Percentiles rank a stretch among this genome's conserved stretches.
Evolutionary conservation across 1,139 yeast species (phyloP).

Genomic region (Lodderomyces elongisporus): DNA sequence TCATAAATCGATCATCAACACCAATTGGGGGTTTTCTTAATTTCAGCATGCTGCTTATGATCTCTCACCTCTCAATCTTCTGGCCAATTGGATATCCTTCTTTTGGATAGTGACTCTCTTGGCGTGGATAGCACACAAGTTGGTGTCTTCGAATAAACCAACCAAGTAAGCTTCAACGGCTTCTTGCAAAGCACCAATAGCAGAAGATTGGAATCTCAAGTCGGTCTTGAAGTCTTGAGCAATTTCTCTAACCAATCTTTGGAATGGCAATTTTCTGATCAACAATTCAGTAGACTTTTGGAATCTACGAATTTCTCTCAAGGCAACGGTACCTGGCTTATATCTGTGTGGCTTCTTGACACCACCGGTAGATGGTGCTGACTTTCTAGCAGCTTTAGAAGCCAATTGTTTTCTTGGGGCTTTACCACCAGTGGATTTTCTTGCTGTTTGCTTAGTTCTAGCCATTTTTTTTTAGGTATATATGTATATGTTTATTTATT

Average conservation of each 20-base stretch:
- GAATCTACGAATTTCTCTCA: conserved; percentile 52
- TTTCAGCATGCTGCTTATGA: too few species aligned
- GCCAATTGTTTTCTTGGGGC: conserved; percentile 99
- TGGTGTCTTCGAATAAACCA: conserved; percentile 48
- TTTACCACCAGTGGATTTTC: conserved; percentile 99
- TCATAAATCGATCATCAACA: too few species aligned
- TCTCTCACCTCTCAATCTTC: conserved; percentile 54
- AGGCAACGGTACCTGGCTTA: conserved; percentile 53
- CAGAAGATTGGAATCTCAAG: conserved; percentile 48
- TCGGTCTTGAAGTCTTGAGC: conserved; percentile 49
- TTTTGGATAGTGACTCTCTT: conserved; percentile 51
- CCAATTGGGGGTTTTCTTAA: too few species aligned
- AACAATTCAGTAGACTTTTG: conserved; percentile 49
- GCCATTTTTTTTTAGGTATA: conserved; percentile 73
- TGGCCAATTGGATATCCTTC: conserved; percentile 51
- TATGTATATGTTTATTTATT: too few species aligned
- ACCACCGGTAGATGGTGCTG: conserved; percentile 89
- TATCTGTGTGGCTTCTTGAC: conserved; percentile 53
- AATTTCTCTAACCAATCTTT: conserved; percentile 47
- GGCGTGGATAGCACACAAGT: conserved; percentile 52
- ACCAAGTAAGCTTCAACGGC: conserved; percentile 51
- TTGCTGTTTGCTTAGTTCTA: conserved; percentile 98
- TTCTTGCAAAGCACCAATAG: conserved; percentile 51
- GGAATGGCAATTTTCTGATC: conserved; percentile 49
- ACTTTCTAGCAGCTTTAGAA: conserved; percentile 98